Evolutionary conservation across 2,329 filamentous ascomycete genomes (phyloP).

Genomic region (Talaromyces albobiverticillius): DNA sequence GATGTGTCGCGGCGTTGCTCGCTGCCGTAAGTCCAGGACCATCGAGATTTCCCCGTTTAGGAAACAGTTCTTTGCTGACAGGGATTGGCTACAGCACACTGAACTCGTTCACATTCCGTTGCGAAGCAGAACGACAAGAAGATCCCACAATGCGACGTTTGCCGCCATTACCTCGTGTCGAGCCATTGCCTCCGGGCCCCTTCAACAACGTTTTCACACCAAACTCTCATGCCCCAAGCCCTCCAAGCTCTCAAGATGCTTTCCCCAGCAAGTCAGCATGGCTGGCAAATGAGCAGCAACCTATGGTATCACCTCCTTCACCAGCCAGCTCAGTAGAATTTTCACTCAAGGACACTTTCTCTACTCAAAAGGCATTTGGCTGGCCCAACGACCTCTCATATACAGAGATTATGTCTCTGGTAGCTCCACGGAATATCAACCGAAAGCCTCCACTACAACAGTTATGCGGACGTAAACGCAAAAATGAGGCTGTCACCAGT

Average conservation of each 20-base stretch:
- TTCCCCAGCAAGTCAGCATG: conserved; percentile 31
- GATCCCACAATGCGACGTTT: conserved; percentile 35
- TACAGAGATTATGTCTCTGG: conserved; percentile 31
- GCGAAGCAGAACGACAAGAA: conserved; percentile 20
- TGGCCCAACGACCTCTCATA: conserved; percentile 34
- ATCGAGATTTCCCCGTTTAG: background rate
- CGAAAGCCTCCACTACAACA: conserved; percentile 39
- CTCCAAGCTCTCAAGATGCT: conserved; percentile 31
- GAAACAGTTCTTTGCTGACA: background rate
- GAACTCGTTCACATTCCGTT: conserved; percentile 22
- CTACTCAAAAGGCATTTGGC: conserved; percentile 28
- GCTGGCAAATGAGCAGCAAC: conserved; percentile 26
- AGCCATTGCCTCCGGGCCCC: conserved; percentile 36
- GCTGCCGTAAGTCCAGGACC: conserved; percentile 31
- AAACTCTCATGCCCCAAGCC: conserved; percentile 29
- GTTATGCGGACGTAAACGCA: conserved; percentile 39
- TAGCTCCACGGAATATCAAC: conserved; percentile 35
- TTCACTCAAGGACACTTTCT: conserved; percentile 34
- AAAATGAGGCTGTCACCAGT: conserved; percentile 28
- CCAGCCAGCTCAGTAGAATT: conserved; percentile 37
- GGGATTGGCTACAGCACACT: conserved; percentile 18
- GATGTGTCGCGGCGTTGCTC: conserved; percentile 31
- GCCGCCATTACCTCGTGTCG: conserved; percentile 35
- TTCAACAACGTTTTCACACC: conserved; percentile 36
- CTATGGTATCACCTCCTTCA: conserved; percentile 31